These are phyloP conservation scores for Vitis labrusca DNA, from an alignment of 164 flowering plant species.

Conservation along the genomic window DNA sequence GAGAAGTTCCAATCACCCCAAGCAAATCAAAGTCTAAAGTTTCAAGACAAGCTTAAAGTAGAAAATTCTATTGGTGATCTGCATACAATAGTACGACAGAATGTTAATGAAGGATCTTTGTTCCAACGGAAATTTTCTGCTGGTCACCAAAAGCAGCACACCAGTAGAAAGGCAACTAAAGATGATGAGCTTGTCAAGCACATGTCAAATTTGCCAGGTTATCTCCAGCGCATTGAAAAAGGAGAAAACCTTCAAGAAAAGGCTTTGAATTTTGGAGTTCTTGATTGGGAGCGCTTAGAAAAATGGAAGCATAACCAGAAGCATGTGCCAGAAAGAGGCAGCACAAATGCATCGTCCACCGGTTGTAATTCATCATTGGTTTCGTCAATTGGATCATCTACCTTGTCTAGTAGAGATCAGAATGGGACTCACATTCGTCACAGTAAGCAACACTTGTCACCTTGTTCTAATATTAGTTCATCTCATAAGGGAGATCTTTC, in stretches of 20 bases:
- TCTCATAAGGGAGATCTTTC: conserved; percentile 18
- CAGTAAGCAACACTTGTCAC: conserved; percentile 17
- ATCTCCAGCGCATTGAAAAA: conserved; percentile 54
- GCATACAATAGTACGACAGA: conserved; percentile 14
- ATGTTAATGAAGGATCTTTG: conserved; percentile 12
- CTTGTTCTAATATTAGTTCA: conserved; percentile 11
- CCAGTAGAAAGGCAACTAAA: conserved; percentile 21
- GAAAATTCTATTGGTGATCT: conserved; percentile 18
- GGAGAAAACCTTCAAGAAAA: conserved; percentile 51
- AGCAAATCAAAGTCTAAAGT: conserved; percentile 15
- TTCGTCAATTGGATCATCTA: conserved; percentile 21
- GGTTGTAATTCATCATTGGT: conserved; percentile 19
- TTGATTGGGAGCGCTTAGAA: conserved; percentile 79
- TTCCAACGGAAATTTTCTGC: conserved; percentile 26
- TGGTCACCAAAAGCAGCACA: conserved; percentile 20
- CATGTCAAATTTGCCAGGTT: conserved; percentile 84
- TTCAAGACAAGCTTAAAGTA: conserved; percentile 23
- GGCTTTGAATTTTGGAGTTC: conserved; percentile 82
- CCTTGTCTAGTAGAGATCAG: conserved; percentile 14
- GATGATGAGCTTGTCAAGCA: conserved; percentile 75
- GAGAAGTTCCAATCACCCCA: conserved; percentile 20
- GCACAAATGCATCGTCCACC: conserved; percentile 13
- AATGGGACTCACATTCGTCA: conserved; percentile 13
- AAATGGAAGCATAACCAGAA: conserved; percentile 59
- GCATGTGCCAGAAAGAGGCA: conserved; percentile 11